Evolutionary conservation across 208 protist species (phyloP), one percentile per base, ranked within the genome.

Genomic region (Trypanosoma avium): DNA sequence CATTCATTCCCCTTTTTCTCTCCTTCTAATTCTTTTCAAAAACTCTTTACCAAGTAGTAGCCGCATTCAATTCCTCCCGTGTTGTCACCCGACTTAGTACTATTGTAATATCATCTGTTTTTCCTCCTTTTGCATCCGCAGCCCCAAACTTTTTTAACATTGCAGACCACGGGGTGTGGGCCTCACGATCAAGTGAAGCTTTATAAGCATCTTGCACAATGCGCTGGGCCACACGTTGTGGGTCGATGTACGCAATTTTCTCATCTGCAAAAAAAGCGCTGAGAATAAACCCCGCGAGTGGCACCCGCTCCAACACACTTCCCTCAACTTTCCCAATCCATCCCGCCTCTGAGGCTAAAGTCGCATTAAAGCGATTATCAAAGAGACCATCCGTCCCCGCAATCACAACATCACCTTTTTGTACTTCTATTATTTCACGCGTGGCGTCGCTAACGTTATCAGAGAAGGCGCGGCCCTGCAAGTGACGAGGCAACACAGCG

Each of bases 381-480:
- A 97, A 97, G 45, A 97, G 84, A n/a, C 94, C 94, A 67, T 97
- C 94, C 17, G 92, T 96, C 61, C 82, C 94, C 53, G 96, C 61
- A 26, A 97, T 75, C 8, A 97, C 73, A n/a, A 97, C 90, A 62
- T 97, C 94, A 53, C 90, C 92, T 68, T 93, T 89, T 68, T 88
- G 65, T 67, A 97, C 87, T 29, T 70, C 61, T 43, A 88, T 69
- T 30, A 67, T 74, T 71, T 94, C 88, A 17, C 90, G 88, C 29
- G 85, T 81, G 62, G 70, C 84, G 70, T 92, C 88, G 13, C 61
- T 59, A 17, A 88, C 82, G 4, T 64, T 50, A 65, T 94, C 88
- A 9, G 81, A 78, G 67, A 92, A 88, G 46, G 78, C 86, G 38
- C 82, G 80, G 13, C 90, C 86, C 27, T 69, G 57, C 73, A 96